These are phyloP conservation scores for Berkeleyomyces basicola DNA, from an alignment of 2,329 filamentous ascomycete genomes.

Conservation along the genomic window DNA sequence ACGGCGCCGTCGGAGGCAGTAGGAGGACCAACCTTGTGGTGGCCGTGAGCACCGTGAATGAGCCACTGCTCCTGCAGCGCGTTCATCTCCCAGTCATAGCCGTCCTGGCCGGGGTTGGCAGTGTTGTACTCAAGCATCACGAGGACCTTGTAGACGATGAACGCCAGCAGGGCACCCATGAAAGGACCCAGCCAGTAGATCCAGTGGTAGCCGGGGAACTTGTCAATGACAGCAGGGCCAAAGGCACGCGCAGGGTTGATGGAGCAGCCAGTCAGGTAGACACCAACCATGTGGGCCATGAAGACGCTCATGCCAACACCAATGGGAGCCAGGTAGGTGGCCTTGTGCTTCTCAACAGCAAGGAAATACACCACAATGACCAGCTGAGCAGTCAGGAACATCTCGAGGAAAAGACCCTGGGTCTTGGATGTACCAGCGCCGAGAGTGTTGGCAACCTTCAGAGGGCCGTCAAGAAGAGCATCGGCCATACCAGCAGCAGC, in stretches of 20 bases:
- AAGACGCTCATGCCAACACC: conserved; percentile 58
- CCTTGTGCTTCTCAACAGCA: conserved; percentile 56
- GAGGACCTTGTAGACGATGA: conserved; percentile 32
- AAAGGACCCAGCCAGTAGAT: conserved; percentile 39
- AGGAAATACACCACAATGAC: conserved; percentile 52
- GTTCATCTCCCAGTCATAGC: conserved; percentile 20
- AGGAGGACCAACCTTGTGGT: conserved; percentile 11
- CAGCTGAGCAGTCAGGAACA: conserved; percentile 47
- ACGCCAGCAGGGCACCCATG: conserved; percentile 32
- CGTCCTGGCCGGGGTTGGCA: conserved; percentile 33
- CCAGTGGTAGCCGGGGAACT: conserved; percentile 33
- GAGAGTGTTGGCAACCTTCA: conserved; percentile 40
- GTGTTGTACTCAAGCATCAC: conserved; percentile 35
- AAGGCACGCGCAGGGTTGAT: conserved; percentile 36
- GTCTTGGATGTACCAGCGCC: conserved; percentile 31
- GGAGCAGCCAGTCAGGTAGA: conserved; percentile 31
- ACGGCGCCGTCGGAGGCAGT: conserved; percentile 9
- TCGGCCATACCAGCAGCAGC: conserved; percentile 40
- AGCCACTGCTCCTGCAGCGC: conserved; percentile 10
- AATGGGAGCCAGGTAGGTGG: conserved; percentile 53
- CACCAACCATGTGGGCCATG: conserved; percentile 32
- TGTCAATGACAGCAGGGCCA: conserved; percentile 29
- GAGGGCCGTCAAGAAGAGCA: conserved; percentile 38
- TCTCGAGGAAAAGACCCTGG: conserved; percentile 49
- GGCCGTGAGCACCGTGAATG: neutral